Evolutionary conservation across 139 green algal genomes (phyloP), one percentile per base, ranked within the genome.

Genomic region (Chlorella sp.): DNA sequence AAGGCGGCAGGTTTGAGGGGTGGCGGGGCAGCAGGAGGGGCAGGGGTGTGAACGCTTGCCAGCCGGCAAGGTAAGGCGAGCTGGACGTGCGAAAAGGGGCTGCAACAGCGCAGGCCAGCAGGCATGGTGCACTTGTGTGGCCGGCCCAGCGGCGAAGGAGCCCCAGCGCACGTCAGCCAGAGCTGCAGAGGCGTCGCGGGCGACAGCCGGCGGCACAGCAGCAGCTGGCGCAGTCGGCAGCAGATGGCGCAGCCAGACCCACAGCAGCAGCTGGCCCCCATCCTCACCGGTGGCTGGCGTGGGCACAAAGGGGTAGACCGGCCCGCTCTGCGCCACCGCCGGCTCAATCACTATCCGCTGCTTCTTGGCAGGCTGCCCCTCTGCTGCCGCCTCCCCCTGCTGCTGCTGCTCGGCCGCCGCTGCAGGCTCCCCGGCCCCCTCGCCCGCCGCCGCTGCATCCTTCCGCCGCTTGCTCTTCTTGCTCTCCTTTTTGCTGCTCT

Each of bases 261-360:
- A 13, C 26, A 34, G 2, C 32, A 70, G 30, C 38, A 9, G 5
- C 22, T 11, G 38, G 0, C 5, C 34, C 0, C 14, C 19, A 2
- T 17, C n/a, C 77, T 32, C 77, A 83, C 77, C 77, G 14, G 77
- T 83, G 40, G 64, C 86, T 84, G 7, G 93, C 14, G 83, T 90
- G 56, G 84, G 34, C 67, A 70, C 73, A 70, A 88, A 84, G 38
- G 78, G 7, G 34, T 41, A 19, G 3, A 40, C 40, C 6, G 76
- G 60, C 30, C 24, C 54, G 1, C 26, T 17, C 3, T 62, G 86
- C 16, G 43, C 41, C 0, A 38, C 74, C 48, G 40, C 80, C 51
- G 81, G 68, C 54, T 87, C 88, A 7, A 94, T 87, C 36, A 93
- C 86, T 1, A 93, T 80, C 58, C 75, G 83, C 76, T 80, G 72